Conservation (phyloP, 2,329 filamentous ascomycete genomes). For the Thelonectria rubi region DNA sequence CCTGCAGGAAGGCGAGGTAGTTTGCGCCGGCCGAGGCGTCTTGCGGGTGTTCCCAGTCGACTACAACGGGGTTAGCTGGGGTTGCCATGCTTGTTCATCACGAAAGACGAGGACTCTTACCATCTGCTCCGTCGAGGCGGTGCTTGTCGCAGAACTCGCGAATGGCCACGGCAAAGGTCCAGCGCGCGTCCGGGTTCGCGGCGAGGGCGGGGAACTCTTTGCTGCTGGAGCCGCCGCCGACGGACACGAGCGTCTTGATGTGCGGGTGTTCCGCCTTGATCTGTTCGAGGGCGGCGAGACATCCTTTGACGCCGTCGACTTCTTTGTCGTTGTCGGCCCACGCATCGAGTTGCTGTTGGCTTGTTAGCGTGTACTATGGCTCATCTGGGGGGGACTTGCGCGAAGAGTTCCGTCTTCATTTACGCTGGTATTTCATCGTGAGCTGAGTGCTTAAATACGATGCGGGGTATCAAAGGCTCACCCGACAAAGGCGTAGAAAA, state of each 20-base stretch:
- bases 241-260: slow-evolving; percentile 68
- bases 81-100: too few species aligned
- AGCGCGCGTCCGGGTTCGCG: slow-evolving; percentile 54
- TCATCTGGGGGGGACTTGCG: slow-evolving; percentile 3
- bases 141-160: slow-evolving; percentile 64
- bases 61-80: slow-evolving; percentile 45
- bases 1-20: slow-evolving; percentile 64
- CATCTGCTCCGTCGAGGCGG: slow-evolving; percentile 70
- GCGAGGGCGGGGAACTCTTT: slow-evolving; percentile 68
- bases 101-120: slow-evolving; percentile 49
- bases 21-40: slow-evolving; percentile 62
- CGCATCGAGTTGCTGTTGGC: slow-evolving; percentile 62
- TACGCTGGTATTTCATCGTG: slow-evolving; percentile 38
- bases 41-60: slow-evolving; percentile 75
- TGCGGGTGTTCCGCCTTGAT: slow-evolving; percentile 65
- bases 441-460: neutral
- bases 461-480: slow-evolving; percentile 28
- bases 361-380: neutral
- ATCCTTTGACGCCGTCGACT: slow-evolving; percentile 68
- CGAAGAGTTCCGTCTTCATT: slow-evolving; percentile 49
- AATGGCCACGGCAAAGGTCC: slow-evolving; percentile 64
- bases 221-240: slow-evolving; percentile 72
- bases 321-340: slow-evolving; percentile 69
- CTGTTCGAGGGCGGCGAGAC: slow-evolving; percentile 65
- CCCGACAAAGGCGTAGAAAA: slow-evolving; percentile 72